Conservation (phyloP, 2,329 filamentous ascomycete species). For the Graphilbum sp. region DNA sequence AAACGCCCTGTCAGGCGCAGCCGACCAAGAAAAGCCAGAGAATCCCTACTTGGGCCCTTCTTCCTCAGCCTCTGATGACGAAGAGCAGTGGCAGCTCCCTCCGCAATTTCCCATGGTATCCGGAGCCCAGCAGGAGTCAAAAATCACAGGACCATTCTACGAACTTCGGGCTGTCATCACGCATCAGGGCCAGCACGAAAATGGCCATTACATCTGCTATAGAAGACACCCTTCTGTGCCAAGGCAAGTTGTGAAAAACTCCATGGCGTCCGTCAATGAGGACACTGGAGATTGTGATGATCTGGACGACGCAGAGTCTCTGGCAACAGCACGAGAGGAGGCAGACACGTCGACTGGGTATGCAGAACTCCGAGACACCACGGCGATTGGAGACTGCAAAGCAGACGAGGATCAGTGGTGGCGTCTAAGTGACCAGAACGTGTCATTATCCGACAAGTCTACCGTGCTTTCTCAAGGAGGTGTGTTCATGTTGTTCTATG, state of each 20-base stretch:
- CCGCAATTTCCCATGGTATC: constrained; percentile 60
- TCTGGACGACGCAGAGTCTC: constrained; percentile 1
- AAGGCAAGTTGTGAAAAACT: no score
- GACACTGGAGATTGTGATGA: constrained; percentile 7
- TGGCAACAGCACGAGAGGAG: no score
- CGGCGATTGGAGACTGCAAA: constrained; percentile 3
- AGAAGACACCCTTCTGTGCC: constrained; percentile 41
- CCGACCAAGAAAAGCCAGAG: no score
- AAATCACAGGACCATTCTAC: constrained; percentile 46
- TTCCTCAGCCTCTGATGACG: constrained; percentile 10
- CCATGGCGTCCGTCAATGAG: no score
- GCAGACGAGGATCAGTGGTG: constrained; percentile 50
- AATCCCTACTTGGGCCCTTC: no score
- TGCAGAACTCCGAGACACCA: no score
- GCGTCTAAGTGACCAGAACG: constrained; percentile 78
- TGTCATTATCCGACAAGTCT: constrained; percentile 56
- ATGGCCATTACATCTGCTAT: constrained; percentile 91
- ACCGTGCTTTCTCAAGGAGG: constrained; percentile 60
- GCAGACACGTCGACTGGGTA: no score
- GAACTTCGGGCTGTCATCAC: constrained; percentile 71
- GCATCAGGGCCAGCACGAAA: constrained; percentile 81
- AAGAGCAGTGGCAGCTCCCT: constrained; percentile 55
- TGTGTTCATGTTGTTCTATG: constrained; percentile 97
- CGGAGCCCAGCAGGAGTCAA: constrained; percentile 31
- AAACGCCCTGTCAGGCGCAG: not conserved